Evolutionary conservation across 768 basidiomycete genomes (phyloP).

Genomic region (Steccherinum ochraceum): DNA sequence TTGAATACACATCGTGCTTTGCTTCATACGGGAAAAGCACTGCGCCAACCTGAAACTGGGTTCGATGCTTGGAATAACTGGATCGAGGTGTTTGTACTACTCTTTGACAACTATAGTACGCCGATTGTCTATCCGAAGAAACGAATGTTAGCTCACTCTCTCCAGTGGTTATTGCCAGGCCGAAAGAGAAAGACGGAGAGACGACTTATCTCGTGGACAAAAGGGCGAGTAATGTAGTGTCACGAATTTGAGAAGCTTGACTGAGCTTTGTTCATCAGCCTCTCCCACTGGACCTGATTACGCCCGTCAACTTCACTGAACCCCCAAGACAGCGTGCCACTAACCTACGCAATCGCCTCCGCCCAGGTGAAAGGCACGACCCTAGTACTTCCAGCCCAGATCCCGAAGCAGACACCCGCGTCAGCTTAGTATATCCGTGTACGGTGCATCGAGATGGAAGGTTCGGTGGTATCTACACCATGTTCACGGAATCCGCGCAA

Average conservation of each 20-base stretch:
- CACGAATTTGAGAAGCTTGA: neutral
- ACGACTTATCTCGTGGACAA: constrained; percentile 77
- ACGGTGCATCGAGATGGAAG: constrained; percentile 87
- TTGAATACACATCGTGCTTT: constrained; percentile 76
- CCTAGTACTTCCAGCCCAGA: constrained; percentile 19
- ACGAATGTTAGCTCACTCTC: constrained; percentile 11
- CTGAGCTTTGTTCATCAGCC: constrained; percentile 46
- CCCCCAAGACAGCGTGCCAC: constrained; percentile 67
- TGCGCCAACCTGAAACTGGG: constrained; percentile 83
- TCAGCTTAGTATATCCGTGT: constrained; percentile 79
- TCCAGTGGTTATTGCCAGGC: constrained; percentile 84
- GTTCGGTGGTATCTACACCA: constrained; percentile 76
- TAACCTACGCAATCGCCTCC: constrained; percentile 42
- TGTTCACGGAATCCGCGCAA: constrained; percentile 80
- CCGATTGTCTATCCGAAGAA: constrained; percentile 7
- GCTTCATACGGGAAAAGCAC: constrained; percentile 76
- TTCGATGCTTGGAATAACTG: constrained; percentile 87
- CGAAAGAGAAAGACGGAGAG: constrained; percentile 69
- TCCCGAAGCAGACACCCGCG: constrained; percentile 46
- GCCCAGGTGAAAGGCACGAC: constrained; percentile 19
- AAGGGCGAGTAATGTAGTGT: constrained; percentile 48
- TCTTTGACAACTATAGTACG: constrained; percentile 95
- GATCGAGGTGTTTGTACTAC: constrained; percentile 82
- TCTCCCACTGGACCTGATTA: constrained; percentile 86
- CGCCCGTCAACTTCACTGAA: constrained; percentile 78